A percentile compares a stretch with the other conserved stretches of the same genome.
These are phyloP conservation scores for Medicago truncatula DNA, from an alignment of 306 rosid genomes.

Conservation along the genomic window MtrunA17r5.0-ANR NC_053042.1:30324501-30325000, in stretches of 20 bases:
- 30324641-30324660: too few species aligned
- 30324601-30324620: too few species aligned
- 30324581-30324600: too few species aligned
- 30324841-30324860: not conserved
- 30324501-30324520: too few species aligned
- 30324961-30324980: conserved; percentile 19
- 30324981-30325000: conserved; percentile 5
- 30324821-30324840: not conserved
- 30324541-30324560: too few species aligned
- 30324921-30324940: not conserved
- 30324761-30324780: not conserved
- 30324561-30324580: too few species aligned
- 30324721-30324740: not conserved
- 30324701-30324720: too few species aligned
- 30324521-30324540: too few species aligned
- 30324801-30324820: not conserved
- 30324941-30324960: conserved; percentile 34
- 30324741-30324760: not conserved
- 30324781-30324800: not conserved
- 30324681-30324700: too few species aligned
- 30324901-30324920: not conserved
- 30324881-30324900: conserved; percentile 39
- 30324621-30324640: too few species aligned
- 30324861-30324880: not conserved
- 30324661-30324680: too few species aligned